Conservation (phyloP, 495 filamentous ascomycete genomes). For the Hyphodiscus hymeniophilus region DNA sequence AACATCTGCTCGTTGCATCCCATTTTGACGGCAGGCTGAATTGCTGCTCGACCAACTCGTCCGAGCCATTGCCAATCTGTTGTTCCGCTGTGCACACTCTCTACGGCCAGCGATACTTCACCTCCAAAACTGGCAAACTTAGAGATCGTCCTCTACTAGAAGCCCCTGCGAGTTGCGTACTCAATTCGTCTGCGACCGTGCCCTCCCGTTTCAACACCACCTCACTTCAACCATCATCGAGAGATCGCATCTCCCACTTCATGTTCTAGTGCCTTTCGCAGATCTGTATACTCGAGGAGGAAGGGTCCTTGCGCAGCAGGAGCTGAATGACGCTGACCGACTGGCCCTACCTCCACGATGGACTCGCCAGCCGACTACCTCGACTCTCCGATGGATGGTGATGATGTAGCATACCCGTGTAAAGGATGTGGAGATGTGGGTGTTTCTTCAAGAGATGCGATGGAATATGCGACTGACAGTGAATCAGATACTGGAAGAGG, state of each 20-base stretch:
- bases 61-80: background rate
- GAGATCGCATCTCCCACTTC: slow-evolving; percentile 16
- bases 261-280: slow-evolving; percentile 15
- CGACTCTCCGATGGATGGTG: slow-evolving; percentile 77
- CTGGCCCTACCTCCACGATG: slow-evolving; percentile 29
- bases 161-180: slow-evolving; percentile 13
- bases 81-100: background rate
- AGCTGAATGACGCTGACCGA: slow-evolving; percentile 10
- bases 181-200: slow-evolving; percentile 13
- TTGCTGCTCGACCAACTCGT: background rate
- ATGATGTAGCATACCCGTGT: slow-evolving; percentile 83
- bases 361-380: slow-evolving; percentile 57
- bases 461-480: slow-evolving; percentile 19
- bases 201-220: background rate
- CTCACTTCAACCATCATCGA: slow-evolving; percentile 8
- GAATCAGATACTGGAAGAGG: slow-evolving; percentile 85
- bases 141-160: slow-evolving; percentile 13
- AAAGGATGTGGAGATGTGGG: slow-evolving; percentile 95
- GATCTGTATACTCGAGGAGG: slow-evolving; percentile 14
- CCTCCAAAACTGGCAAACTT: background rate
- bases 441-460: slow-evolving; percentile 7
- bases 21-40: background rate
- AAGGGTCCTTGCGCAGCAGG: slow-evolving; percentile 4
- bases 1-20: background rate
- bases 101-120: background rate